A percentile compares a stretch with the other conserved stretches of the same genome.
Evolutionary conservation across 176 grass and related monocot species (phyloP).

Genomic region (Eragrostis curvula): DNA sequence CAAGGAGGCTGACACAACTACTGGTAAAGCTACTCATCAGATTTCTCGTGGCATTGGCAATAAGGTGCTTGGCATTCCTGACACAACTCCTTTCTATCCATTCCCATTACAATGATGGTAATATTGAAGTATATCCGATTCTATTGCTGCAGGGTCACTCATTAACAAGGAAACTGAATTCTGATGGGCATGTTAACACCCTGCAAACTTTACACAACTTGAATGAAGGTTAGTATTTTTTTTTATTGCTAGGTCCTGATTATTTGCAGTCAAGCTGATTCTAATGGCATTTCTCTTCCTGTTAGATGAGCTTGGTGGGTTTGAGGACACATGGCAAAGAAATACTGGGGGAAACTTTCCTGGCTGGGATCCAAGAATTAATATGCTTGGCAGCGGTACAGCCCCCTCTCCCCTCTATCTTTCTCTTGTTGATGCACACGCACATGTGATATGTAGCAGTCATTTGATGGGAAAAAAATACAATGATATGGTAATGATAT

Average conservation of each 20-base stretch:
- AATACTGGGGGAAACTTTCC: constrained; percentile 53
- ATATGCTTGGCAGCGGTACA: constrained; percentile 47
- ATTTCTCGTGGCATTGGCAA: constrained; percentile 75
- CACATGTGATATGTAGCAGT: not conserved
- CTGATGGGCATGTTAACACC: constrained; percentile 57
- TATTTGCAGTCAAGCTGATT: constrained; percentile 25
- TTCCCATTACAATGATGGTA: not conserved
- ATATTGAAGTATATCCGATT: constrained; percentile 10
- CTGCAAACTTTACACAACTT: constrained; percentile 74
- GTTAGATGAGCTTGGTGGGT: constrained; percentile 56
- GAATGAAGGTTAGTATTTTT: constrained; percentile 48
- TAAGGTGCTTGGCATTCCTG: constrained; percentile 56
- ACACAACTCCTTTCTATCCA: constrained; percentile 8
- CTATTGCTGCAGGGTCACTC: constrained; percentile 69
- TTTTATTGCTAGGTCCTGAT: not conserved
- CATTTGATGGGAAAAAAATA: not conserved
- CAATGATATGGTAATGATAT: not conserved
- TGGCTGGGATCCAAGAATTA: constrained; percentile 44
- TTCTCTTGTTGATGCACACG: not conserved
- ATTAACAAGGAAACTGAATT: constrained; percentile 63
- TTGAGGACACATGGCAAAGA: constrained; percentile 73
- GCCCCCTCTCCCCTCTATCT: not conserved
- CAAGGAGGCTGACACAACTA: constrained; percentile 73
- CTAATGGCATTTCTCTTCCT: constrained; percentile 19
- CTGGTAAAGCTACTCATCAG: constrained; percentile 69